Evolutionary conservation across 2,329 filamentous ascomycete species (phyloP), one percentile per base, ranked within the genome.

Genomic region (Aspergillus pseudonomiae): DNA sequence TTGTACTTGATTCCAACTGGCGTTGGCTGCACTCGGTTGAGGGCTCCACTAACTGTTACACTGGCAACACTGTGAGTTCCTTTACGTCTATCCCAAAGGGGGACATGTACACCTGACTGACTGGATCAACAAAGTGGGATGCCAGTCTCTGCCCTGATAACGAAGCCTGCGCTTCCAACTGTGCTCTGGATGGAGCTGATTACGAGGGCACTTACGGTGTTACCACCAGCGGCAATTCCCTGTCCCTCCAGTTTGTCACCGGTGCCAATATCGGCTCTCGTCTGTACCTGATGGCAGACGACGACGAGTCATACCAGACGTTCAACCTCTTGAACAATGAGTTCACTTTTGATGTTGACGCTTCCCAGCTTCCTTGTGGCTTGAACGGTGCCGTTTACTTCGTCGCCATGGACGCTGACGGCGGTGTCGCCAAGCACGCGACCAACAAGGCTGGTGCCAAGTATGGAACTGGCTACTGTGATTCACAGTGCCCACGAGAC

Each of bases 331-430:
- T 87, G 57, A 86, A 86, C 77, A 84, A 88, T 71, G 89, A 92
- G 77, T 88, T 92, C 77, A 88, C 87, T 61, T 91, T 91, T 67
- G 88, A 91, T 64, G 89, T 91, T 36, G 89, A 92, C 73, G 86
- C 91, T 46, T 90, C 88, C 52, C 83, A 85, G 69, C 80, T 90
- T 28, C 85, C 85, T 65, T 92, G 90, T 70, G 90, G 90, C 65
- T 77, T 91, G 65, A 92, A 92, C 77, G 89, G 89, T 61, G 89
- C 89, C 50, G 79, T 91, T 54, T 91, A 91, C 78, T 82, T 90
- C 55, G 80, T 84, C 21, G 79, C 84, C 68, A 90, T 90, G 75
- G 82, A 85, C 4, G 78, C 80, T 19, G 85, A 88, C 70, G 89
- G 89, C 66, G 88, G 87, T 30, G 69, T 81, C 61, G 70, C 76